Conservation (phyloP, 2,329 filamentous ascomycete genomes). For the Colletotrichum sojae region DNA sequence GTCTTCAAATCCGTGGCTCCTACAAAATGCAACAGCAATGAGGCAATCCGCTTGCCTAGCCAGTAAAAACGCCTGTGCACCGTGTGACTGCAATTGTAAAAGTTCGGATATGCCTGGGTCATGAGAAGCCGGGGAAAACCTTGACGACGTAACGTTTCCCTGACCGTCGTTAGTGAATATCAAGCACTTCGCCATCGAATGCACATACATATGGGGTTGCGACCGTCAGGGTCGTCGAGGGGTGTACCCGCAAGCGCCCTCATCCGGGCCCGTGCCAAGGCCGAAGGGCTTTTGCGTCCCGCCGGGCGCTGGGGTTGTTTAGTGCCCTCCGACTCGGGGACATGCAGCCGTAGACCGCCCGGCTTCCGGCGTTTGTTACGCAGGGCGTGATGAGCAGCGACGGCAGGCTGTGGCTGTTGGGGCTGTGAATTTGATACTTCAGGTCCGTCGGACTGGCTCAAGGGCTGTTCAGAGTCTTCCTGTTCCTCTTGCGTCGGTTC, state of each 20-base stretch:
- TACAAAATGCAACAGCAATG: constrained; percentile 9
- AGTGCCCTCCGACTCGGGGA: constrained; percentile 17
- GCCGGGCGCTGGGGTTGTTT: constrained; percentile 36
- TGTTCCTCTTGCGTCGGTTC: constrained; percentile 39
- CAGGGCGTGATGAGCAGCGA: constrained; percentile 15
- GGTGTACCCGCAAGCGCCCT: constrained; percentile 59
- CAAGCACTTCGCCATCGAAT: not conserved
- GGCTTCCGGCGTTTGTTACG: constrained; percentile 27
- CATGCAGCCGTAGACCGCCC: constrained; percentile 31
- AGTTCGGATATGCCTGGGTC: constrained; percentile 16
- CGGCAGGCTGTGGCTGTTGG: constrained; percentile 14
- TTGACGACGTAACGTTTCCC: constrained; percentile 60
- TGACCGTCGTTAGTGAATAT: constrained; percentile 40
- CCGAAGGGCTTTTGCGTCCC: constrained; percentile 58
- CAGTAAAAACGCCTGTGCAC: constrained; percentile 35
- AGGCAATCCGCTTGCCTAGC: constrained; percentile 30
- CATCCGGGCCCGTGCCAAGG: constrained; percentile 60
- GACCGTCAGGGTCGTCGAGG: constrained; percentile 58
- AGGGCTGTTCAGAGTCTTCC: constrained; percentile 34
- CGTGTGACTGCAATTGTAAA: constrained; percentile 27
- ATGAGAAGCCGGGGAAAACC: constrained; percentile 58
- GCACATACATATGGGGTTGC: constrained; percentile 56
- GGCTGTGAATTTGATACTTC: constrained; percentile 5
- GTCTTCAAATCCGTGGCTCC: constrained; percentile 19
- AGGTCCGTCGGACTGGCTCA: constrained; percentile 19